Evolutionary conservation across 75 land plant species (phyloP).

Genomic region (Selaginella tamariscina): DNA sequence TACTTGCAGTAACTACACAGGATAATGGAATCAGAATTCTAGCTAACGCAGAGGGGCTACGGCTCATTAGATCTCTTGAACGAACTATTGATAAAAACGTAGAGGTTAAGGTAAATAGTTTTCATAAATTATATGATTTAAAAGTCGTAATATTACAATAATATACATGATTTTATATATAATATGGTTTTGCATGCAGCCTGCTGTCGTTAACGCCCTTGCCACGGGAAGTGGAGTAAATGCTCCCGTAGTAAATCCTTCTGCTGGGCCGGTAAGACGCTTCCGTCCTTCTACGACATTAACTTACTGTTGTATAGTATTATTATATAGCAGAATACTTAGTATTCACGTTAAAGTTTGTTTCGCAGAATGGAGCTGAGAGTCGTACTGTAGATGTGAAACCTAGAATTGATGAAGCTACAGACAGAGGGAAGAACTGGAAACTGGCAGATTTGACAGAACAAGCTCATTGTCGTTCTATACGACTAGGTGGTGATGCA

Average conservation of each 20-base stretch:
- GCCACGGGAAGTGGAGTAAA: neutral
- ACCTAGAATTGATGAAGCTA: slow-evolving; percentile 53
- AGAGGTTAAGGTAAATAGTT: neutral
- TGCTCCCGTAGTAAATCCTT: neutral
- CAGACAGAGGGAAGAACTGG: slow-evolving; percentile 31
- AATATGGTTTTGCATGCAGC: too few relatives aligned
- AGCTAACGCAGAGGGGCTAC: slow-evolving; percentile 59
- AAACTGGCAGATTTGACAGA: slow-evolving; percentile 23
- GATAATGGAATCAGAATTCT: slow-evolving; percentile 84
- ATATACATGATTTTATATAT: too few relatives aligned
- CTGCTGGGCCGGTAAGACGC: neutral
- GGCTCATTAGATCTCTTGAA: slow-evolving; percentile 32
- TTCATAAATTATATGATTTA: too few relatives aligned
- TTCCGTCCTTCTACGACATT: too few relatives aligned
- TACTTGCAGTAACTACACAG: slow-evolving; percentile 70
- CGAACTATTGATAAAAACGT: neutral
- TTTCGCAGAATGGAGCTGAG: slow-evolving; percentile 20
- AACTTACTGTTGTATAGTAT: too few relatives aligned
- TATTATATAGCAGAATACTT: too few relatives aligned
- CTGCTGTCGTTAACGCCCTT: neutral
- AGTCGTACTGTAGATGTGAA: slow-evolving; percentile 50
- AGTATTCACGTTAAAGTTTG: neutral
- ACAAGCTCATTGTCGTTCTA: slow-evolving; percentile 18
- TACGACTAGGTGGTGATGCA: slow-evolving; percentile 18
- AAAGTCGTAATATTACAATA: too few relatives aligned